Base-by-base conservation (phyloP, 768 basidiomycete genomes). In the Rhizopogon rudus region DNA sequence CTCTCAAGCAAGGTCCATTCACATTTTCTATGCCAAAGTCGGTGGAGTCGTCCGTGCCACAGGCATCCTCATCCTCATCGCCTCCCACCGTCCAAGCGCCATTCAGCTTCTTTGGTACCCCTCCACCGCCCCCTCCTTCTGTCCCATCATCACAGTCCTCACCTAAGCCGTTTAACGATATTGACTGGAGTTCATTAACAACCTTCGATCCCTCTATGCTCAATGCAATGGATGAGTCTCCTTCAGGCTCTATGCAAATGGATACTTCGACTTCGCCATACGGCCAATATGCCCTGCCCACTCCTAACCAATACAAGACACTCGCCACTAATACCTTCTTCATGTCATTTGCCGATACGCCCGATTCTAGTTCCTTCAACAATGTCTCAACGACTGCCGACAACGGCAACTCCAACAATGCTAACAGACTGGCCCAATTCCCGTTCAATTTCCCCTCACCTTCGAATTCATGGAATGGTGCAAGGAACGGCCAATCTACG, bases 271-370 rank as follows among this genome's bases (percentile, higher is more conserved):
- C 80, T 13, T 69, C 68, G 5, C 68, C 69, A 1, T 85, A 81
- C 61, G 82, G 83, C 31, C 69, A 72, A 52, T 75, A 71, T 58
- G 73, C 80, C 6, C 72, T 80, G n/a, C 63, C 67, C 16, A 66
- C 77, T 31, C 68, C 77, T 1, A 73, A 76, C 6, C 79, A 83
- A 1, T 91, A 82, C 69, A 91, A 87, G 55, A 90, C 88, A 10
- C 85, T 94, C 55, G 90, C 90, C 49, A 84, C 79, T 71, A 92
- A 92, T 59, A 90, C 91, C 1, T 78, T 84, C 71, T 92, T 87
- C 75, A 90, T 88, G 76, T 89, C 90, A n/a, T 87, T 87, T 65
- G 81, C 85, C 14, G 79, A 82, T 17, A 69, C 73, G 6, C 83
- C 80, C 59, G 84, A 86, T 57, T 62, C 72, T 37, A 67, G 71